Base-by-base conservation (phyloP, 208 protist genomes). In the Acanthamoeba sp. region DNA sequence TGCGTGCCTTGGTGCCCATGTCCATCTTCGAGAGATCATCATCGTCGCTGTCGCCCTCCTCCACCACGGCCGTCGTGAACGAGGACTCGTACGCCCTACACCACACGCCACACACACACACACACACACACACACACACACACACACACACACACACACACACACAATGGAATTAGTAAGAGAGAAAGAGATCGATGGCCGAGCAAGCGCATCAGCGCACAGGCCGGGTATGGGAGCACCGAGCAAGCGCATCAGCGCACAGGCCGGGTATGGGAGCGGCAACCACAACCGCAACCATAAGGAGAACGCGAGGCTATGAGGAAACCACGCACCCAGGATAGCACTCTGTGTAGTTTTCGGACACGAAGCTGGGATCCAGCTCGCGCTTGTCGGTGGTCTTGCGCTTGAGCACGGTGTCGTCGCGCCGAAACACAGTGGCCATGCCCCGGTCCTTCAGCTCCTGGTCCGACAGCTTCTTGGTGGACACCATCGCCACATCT, bases 11-110 rank as follows among this genome's bases (percentile, higher is more conserved):
- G n/a, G 84, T 91, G 48, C 84, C 84, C 84, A 45, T 40, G 59
- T 91, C 84, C 84, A 91, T 91, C 84, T 91, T 91, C 5, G 52
- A 69, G 36, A 91, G 42, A 22, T 91, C 84, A 24, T 91, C 84
- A 12, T 91, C 84, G 18, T 42, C 34, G 55, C 36, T 52, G 59
- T 91, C 80, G 50, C 50, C 80, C 32, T 88, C 80, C 48, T 88
- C 80, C 80, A 88, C 80, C 29, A 88, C 50, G 14, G 80, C 42
- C 24, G 80, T 64, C 18, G 45, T 64, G 45, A 88, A 88, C n/a
- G 80, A 64, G 1, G 48, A 64, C 80, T 88, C 80, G 80, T 62
- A 88, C 0, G 80, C 29, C 38, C 69, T 80, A 32, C 62, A 27
- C 62, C 62, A 14, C n/a, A n/a, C n/a, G n/a, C n/a, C n/a, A n/a